Evolutionary conservation across 805 yeast genomes (phyloP).

Genomic region (Cyberlindnera mrakii): DNA sequence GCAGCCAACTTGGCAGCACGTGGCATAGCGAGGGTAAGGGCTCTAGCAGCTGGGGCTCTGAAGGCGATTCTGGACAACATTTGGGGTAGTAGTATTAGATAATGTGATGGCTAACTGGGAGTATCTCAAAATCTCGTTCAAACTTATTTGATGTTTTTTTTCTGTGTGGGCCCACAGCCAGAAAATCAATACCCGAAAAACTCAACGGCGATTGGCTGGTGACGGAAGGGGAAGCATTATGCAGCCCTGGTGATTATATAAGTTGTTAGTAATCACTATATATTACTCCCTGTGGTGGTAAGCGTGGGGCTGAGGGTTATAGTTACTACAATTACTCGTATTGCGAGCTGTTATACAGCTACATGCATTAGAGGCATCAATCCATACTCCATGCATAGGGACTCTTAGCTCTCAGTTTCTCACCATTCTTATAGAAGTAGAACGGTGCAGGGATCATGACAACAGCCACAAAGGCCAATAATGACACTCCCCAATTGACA

Average conservation of each 20-base stretch:
- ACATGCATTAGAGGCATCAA: background rate
- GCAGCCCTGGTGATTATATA: background rate
- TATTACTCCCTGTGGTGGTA: too few relatives aligned
- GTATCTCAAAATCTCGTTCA: too few relatives aligned
- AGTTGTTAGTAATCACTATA: background rate
- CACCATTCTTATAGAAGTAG: slow-evolving; percentile 45
- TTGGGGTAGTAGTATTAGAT: background rate
- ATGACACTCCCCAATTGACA: slow-evolving; percentile 50
- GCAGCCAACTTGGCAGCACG: slow-evolving; percentile 8
- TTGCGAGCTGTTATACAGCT: background rate
- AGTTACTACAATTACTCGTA: background rate
- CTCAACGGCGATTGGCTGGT: too few relatives aligned
- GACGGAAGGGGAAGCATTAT: background rate
- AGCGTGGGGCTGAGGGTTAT: too few relatives aligned
- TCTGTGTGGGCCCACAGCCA: background rate
- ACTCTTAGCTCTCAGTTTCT: slow-evolving; percentile 35
- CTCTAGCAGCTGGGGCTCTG: slow-evolving; percentile 16
- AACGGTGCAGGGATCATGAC: slow-evolving; percentile 51
- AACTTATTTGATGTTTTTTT: background rate
- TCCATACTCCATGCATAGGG: slow-evolving; percentile 38
- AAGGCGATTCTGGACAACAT: slow-evolving; percentile 15
- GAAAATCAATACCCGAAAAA: too few relatives aligned
- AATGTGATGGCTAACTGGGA: background rate
- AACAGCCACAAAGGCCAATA: slow-evolving; percentile 45
- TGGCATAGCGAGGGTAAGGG: slow-evolving; percentile 3